These are phyloP conservation scores for Fusarium ramigenum DNA, from an alignment of 2,329 filamentous ascomycete genomes.

Conservation along the genomic window DNA sequence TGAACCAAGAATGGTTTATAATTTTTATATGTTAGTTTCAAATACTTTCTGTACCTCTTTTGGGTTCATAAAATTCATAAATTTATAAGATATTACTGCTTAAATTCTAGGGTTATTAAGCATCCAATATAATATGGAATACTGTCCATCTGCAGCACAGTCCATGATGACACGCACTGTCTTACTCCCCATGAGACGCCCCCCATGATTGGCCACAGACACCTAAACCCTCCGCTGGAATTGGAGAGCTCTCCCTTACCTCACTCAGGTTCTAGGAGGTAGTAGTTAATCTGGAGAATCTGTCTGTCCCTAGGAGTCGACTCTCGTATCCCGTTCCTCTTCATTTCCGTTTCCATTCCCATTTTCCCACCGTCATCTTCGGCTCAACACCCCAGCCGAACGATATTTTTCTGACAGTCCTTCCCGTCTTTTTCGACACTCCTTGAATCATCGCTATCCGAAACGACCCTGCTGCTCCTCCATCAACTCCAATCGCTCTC, in stretches of 20 bases:
- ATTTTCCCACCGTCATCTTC: constrained; percentile 6
- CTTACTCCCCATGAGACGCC: not conserved
- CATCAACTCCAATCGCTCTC: not conserved
- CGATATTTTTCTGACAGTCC: constrained; percentile 14
- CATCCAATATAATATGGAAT: too few species aligned
- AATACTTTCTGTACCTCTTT: not conserved
- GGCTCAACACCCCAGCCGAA: constrained; percentile 16
- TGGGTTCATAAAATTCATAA: not conserved
- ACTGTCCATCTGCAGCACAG: constrained; percentile 1
- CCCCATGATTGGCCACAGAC: constrained; percentile 13
- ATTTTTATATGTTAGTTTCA: not conserved
- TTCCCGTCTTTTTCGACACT: not conserved
- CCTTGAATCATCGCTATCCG: constrained; percentile 3
- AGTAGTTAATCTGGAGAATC: not conserved
- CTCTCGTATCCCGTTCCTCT: constrained; percentile 25
- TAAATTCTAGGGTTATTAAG: not conserved
- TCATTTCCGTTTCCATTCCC: constrained; percentile 6
- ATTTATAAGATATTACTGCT: not conserved
- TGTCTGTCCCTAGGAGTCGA: constrained; percentile 16
- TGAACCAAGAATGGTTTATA: not conserved
- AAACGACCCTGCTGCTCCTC: not conserved
- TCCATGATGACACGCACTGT: constrained; percentile 13
- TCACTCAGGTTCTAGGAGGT: constrained; percentile 9
- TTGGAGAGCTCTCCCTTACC: constrained; percentile 34
- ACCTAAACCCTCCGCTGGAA: constrained; percentile 19